These are phyloP conservation scores for Schizonepeta tenuifolia DNA, from an alignment of 257 asterid species.

Conservation along the genomic window DNA sequence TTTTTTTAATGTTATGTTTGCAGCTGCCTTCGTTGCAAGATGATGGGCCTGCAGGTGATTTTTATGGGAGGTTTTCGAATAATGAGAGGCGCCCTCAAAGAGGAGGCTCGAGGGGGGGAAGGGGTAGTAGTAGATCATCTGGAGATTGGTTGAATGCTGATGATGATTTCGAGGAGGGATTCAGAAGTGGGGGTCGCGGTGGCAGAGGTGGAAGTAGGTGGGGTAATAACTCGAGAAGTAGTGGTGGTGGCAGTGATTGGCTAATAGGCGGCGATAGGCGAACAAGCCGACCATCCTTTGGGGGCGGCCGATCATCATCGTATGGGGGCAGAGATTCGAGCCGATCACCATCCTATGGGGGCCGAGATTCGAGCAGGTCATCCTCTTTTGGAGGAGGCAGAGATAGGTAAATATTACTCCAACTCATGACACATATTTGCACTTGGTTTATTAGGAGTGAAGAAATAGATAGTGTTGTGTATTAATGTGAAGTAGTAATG, in stretches of 20 bases:
- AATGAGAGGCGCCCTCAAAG: constrained; percentile 61
- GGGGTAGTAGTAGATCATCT: constrained; percentile 60
- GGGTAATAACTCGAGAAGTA: constrained; percentile 51
- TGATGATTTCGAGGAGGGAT: constrained; percentile 40
- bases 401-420: constrained; percentile 49
- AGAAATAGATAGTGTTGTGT: not conserved
- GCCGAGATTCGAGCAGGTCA: constrained; percentile 48
- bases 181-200: constrained; percentile 48
- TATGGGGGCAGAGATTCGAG: constrained; percentile 53
- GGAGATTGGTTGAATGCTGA: constrained; percentile 55
- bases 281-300: constrained; percentile 57
- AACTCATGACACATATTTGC: not conserved
- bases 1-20: constrained; percentile 18
- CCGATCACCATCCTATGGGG: constrained; percentile 61
- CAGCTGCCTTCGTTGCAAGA: constrained; percentile 96
- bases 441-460: not conserved
- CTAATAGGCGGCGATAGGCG: constrained; percentile 59
- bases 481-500: not conserved
- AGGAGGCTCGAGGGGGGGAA: constrained; percentile 61
- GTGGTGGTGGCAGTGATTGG: constrained; percentile 85
- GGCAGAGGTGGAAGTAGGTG: constrained; percentile 47
- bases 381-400: constrained; percentile 50
- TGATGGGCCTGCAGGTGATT: constrained; percentile 84
- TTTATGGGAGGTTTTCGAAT: constrained; percentile 79
- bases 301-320: constrained; percentile 56